These are phyloP conservation scores for rapeseed (Brassica napus) DNA, from an alignment of 345 rosid genomes.

Conservation along the genomic window Da-Ae NC_063439.1:196001-196500, in stretches of 20 bases:
- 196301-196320: constrained; percentile 77
- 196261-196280: not conserved
- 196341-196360: constrained; percentile 73
- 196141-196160: constrained; percentile 79
- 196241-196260: constrained; percentile 1
- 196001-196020: constrained; percentile 89
- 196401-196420: constrained; percentile 57
- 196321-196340: constrained; percentile 72
- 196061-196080: not conserved
- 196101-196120: constrained; percentile 94
- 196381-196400: constrained; percentile 63
- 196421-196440: not conserved
- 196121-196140: constrained; percentile 84
- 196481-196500: constrained; percentile 57
- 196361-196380: constrained; percentile 80
- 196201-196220: constrained; percentile 94
- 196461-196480: not conserved
- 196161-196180: constrained; percentile 74
- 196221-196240: constrained; percentile 84
- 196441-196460: constrained; percentile 5
- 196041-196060: constrained; percentile 11
- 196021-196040: constrained; percentile 70
- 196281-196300: not conserved
- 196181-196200: constrained; percentile 78
- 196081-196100: not conserved